A percentile compares a stretch with the other conserved stretches of the same genome.
These are phyloP conservation scores for Saprolegnia diclina DNA, from an alignment of 352 stramenopile species.

Conservation along the genomic window DNA sequence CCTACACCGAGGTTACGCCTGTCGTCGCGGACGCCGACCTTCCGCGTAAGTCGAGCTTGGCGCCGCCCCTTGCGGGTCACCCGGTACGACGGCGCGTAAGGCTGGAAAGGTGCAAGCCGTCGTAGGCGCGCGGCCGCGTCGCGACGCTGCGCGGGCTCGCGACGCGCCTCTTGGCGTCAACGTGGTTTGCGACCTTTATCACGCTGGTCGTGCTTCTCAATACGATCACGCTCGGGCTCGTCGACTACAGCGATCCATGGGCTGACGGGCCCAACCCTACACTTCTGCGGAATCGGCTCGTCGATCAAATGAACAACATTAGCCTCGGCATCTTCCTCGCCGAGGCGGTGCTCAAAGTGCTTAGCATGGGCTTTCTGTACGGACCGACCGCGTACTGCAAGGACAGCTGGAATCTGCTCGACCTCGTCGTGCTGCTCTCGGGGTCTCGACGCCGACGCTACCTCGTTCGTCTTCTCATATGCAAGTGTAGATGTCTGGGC, in stretches of 20 bases:
- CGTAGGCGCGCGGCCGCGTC: no score
- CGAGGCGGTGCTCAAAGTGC: conserved; percentile 85
- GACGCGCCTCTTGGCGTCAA: conserved; percentile 6
- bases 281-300: conserved; percentile 38
- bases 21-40: neutral
- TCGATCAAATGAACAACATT: conserved; percentile 50
- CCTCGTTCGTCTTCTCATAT: neutral
- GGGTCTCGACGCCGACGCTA: no score
- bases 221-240: conserved; percentile 77
- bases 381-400: conserved; percentile 62
- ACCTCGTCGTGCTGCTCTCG: conserved; percentile 88
- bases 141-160: neutral
- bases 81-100: no score
- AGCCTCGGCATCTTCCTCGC: conserved; percentile 67
- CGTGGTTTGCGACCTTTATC: conserved; percentile 79
- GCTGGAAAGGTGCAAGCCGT: no score
- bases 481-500: conserved; percentile 1
- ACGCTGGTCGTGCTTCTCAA: conserved; percentile 79
- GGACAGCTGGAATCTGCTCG: conserved; percentile 88
- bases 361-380: conserved; percentile 68
- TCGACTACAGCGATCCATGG: conserved; percentile 70
- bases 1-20: neutral
- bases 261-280: conserved; percentile 43
- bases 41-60: no score
- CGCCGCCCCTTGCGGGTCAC: no score